Conservation (phyloP, 2,329 filamentous ascomycete genomes). For the Penicillium sp. region DNA sequence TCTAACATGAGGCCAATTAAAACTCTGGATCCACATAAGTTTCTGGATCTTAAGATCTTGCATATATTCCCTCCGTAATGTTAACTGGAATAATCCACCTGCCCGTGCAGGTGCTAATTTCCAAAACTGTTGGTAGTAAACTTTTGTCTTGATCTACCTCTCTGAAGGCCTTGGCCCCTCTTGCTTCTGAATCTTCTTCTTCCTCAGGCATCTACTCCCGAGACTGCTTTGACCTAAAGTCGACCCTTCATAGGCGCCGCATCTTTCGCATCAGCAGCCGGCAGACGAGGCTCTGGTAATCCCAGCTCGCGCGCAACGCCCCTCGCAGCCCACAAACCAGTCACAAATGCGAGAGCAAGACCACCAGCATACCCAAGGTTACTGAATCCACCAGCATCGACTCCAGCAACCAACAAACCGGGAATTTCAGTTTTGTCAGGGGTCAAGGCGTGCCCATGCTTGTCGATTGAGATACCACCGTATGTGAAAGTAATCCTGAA, state of each 20-base stretch:
- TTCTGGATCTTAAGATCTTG: too few species aligned
- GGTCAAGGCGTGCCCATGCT: slow-evolving; percentile 24
- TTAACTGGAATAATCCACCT: too few species aligned
- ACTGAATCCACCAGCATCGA: slow-evolving; percentile 26
- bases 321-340: slow-evolving; percentile 27
- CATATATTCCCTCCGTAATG: too few species aligned
- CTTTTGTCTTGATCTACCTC: too few species aligned
- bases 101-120: too few species aligned
- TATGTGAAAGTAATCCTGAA: slow-evolving; percentile 30
- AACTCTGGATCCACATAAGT: too few species aligned
- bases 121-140: too few species aligned
- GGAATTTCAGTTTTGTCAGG: slow-evolving; percentile 17
- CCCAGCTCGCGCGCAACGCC: slow-evolving; percentile 16
- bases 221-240: background rate
- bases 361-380: slow-evolving; percentile 29
- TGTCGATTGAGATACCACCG: slow-evolving; percentile 26
- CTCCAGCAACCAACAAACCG: slow-evolving; percentile 26
- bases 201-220: too few species aligned
- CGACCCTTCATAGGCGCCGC: slow-evolving; percentile 3
- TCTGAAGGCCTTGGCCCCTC: too few species aligned
- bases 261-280: slow-evolving; percentile 18
- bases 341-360: slow-evolving; percentile 29
- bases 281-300: slow-evolving; percentile 18
- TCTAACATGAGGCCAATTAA: too few species aligned
- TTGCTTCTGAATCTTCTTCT: too few species aligned